phyloP scores from a whole-genome alignment of 2,329 filamentous ascomycete genomes.

The Tolypocladium inflatum region DNA sequence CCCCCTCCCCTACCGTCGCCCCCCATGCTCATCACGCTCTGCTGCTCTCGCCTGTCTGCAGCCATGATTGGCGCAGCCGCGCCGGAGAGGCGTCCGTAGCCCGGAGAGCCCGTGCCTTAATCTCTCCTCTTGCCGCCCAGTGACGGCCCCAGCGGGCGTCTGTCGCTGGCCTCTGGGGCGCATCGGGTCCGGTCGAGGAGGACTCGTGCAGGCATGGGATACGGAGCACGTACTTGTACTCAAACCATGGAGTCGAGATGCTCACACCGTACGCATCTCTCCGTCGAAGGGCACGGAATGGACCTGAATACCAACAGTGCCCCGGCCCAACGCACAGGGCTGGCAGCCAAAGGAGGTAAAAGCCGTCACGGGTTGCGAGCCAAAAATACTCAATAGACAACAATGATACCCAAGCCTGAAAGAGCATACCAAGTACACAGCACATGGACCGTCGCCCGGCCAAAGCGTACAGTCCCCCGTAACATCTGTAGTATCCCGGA shows the following conservation, averaged over 20 bases:
- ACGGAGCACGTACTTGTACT: too few relatives aligned
- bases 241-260: too few relatives aligned
- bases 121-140: background rate
- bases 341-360: background rate
- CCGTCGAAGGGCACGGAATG: background rate
- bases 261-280: too few relatives aligned
- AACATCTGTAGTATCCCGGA: background rate
- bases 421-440: background rate
- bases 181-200: background rate
- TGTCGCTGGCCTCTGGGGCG: background rate
- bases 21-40: background rate
- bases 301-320: background rate
- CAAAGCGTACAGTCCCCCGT: background rate
- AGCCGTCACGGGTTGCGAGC: background rate
- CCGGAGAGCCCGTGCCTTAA: background rate
- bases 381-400: background rate
- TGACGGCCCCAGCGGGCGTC: background rate
- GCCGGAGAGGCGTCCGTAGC: background rate
- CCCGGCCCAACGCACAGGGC: background rate
- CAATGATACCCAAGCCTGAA: background rate
- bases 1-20: background rate
- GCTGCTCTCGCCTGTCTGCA: background rate
- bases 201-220: too few relatives aligned
- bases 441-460: background rate
- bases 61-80: background rate